A percentile compares a stretch with the other conserved stretches of the same genome.
These are phyloP conservation scores for Aphanomyces cochlioides DNA, from an alignment of 352 stramenopile species.

Conservation along the genomic window DNA sequence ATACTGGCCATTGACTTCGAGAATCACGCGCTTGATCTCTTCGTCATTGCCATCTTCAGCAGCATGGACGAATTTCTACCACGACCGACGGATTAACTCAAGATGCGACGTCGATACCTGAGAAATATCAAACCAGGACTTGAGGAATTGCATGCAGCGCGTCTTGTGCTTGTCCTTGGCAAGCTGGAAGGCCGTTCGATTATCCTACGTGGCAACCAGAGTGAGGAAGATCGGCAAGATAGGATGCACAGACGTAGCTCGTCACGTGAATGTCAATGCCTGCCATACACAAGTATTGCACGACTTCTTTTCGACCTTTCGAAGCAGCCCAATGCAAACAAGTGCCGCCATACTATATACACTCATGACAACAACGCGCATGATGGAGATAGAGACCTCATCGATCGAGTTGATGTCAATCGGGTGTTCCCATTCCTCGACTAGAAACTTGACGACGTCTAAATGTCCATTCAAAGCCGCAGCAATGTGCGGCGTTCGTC, in stretches of 20 bases:
- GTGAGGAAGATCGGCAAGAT: not conserved
- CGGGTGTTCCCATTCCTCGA: constrained; percentile 73
- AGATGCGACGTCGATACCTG: constrained; percentile 45
- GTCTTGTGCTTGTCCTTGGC: constrained; percentile 88
- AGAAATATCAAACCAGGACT: constrained; percentile 85
- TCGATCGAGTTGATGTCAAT: constrained; percentile 87
- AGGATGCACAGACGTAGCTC: constrained; percentile 66
- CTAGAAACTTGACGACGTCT: constrained; percentile 75
- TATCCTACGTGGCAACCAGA: constrained; percentile 49
- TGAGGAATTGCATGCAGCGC: constrained; percentile 81
- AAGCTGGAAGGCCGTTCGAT: constrained; percentile 85
- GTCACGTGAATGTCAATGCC: constrained; percentile 86
- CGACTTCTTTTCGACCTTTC: constrained; percentile 79
- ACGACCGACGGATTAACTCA: not conserved
- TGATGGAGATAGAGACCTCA: constrained; percentile 41
- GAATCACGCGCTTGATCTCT: constrained; percentile 71
- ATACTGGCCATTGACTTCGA: constrained; percentile 73
- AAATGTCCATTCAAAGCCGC: constrained; percentile 83
- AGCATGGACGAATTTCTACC: constrained; percentile 75
- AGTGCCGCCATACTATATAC: constrained; percentile 66
- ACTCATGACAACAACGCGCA: not conserved
- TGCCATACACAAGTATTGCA: constrained; percentile 86
- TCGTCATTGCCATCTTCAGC: constrained; percentile 79
- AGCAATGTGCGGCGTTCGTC: constrained; percentile 71
- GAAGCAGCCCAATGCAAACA: constrained; percentile 82